These are phyloP conservation scores for Corylus avellana DNA, from an alignment of 306 rosid species.

Conservation along the genomic window DNA sequence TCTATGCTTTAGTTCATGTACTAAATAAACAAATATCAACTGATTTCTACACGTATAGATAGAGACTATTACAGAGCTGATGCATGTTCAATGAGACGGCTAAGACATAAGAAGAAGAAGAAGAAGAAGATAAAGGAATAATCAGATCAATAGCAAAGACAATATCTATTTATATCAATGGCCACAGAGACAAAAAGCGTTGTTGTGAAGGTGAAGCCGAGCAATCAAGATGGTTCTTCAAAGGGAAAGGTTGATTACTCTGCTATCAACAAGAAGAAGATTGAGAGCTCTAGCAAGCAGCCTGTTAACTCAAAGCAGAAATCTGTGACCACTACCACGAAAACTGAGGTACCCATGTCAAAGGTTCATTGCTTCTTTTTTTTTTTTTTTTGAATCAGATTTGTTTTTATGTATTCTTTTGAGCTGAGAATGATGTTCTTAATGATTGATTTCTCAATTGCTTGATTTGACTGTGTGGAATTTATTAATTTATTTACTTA, in stretches of 20 bases:
- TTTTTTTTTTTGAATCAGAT: neutral
- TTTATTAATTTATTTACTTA: slow-evolving; percentile 24
- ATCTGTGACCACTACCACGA: slow-evolving; percentile 44
- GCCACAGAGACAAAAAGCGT: slow-evolving; percentile 47
- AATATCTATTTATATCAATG: slow-evolving; percentile 34
- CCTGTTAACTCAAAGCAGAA: slow-evolving; percentile 53
- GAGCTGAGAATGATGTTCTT: neutral
- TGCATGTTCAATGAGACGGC: slow-evolving; percentile 22
- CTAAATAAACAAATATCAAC: neutral
- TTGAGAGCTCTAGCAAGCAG: slow-evolving; percentile 54
- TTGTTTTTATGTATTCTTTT: neutral
- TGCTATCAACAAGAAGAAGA: slow-evolving; percentile 49
- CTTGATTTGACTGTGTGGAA: slow-evolving; percentile 17
- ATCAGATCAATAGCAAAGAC: slow-evolving; percentile 35
- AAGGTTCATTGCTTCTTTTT: slow-evolving; percentile 1
- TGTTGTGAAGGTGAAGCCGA: slow-evolving; percentile 48
- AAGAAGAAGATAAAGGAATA: slow-evolving; percentile 7
- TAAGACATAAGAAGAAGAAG: slow-evolving; percentile 1
- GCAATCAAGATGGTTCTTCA: slow-evolving; percentile 53
- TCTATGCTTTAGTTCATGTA: no score
- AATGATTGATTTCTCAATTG: slow-evolving; percentile 27
- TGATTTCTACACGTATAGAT: slow-evolving; percentile 3
- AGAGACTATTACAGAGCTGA: slow-evolving; percentile 9
- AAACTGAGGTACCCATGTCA: slow-evolving; percentile 62
- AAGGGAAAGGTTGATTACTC: slow-evolving; percentile 56